phyloP scores from a whole-genome alignment of 2,329 filamentous ascomycete genomes.

The Albophoma yamanashiensis region DNA sequence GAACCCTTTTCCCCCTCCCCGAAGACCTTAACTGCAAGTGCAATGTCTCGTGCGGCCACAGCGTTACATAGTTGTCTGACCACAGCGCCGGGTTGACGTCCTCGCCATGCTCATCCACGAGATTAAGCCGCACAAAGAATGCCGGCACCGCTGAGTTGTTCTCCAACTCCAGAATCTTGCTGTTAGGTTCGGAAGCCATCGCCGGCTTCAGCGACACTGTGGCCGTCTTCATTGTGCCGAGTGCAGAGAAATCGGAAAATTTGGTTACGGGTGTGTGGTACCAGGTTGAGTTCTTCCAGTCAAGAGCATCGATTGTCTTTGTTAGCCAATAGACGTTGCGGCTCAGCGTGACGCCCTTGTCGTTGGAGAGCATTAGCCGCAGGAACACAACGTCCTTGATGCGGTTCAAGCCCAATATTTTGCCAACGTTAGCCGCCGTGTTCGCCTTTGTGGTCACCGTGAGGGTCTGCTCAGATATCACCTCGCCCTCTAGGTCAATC shows the following conservation, averaged over 20 bases:
- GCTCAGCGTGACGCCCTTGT: slow-evolving; percentile 26
- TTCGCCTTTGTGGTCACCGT: slow-evolving; percentile 30
- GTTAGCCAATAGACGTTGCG: slow-evolving; percentile 52
- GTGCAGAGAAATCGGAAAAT: slow-evolving; percentile 35
- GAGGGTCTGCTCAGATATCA: slow-evolving; percentile 22
- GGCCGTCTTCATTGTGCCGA: slow-evolving; percentile 28
- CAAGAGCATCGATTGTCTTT: slow-evolving; percentile 31
- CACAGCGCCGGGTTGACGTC: slow-evolving; percentile 43
- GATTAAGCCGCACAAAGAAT: slow-evolving; percentile 43
- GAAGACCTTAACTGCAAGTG: slow-evolving; percentile 8
- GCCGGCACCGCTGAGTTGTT: slow-evolving; percentile 43
- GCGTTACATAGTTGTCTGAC: slow-evolving; percentile 53
- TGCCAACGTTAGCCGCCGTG: slow-evolving; percentile 19
- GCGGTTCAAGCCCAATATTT: slow-evolving; percentile 12
- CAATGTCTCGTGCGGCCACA: slow-evolving; percentile 45
- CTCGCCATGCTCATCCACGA: slow-evolving; percentile 30
- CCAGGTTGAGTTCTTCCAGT: slow-evolving; percentile 49
- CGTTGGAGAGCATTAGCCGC: slow-evolving; percentile 32
- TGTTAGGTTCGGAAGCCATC: neutral
- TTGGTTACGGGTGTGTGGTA: slow-evolving; percentile 44
- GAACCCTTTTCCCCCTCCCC: slow-evolving; percentile 3
- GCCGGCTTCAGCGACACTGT: neutral
- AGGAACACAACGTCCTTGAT: slow-evolving; percentile 37
- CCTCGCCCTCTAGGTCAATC: slow-evolving; percentile 34
- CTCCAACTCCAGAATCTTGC: slow-evolving; percentile 30